Percentiles rank a stretch among this genome's conserved stretches.
Evolutionary conservation across 176 grass and related monocot genomes (phyloP).

Genomic region (Rhynchospora tenuis): DNA sequence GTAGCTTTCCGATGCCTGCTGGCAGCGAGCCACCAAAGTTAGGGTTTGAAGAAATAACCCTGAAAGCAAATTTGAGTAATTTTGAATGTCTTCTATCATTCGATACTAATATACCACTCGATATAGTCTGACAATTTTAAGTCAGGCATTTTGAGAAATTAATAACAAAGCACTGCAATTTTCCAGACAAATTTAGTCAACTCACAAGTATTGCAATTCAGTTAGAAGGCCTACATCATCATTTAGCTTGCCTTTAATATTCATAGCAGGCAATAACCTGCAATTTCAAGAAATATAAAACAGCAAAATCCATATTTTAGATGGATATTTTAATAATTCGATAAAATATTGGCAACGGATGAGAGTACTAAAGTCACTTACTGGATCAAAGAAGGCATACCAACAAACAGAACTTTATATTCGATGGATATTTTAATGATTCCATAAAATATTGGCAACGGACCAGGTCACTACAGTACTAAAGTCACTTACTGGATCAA

Average conservation of each 20-base stretch:
- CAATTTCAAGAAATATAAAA: neutral
- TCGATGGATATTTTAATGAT: too few species aligned
- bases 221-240: slow-evolving; percentile 47
- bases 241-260: slow-evolving; percentile 55
- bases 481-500: too few species aligned
- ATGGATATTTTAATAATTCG: neutral
- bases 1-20: slow-evolving; percentile 67
- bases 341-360: neutral
- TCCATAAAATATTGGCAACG: too few species aligned
- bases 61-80: slow-evolving; percentile 39
- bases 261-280: slow-evolving; percentile 63
- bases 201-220: slow-evolving; percentile 69
- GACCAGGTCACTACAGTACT: too few species aligned
- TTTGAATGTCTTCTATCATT: slow-evolving; percentile 9
- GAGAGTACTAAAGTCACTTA: neutral
- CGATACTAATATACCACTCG: neutral
- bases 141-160: neutral
- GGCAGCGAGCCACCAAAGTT: slow-evolving; percentile 48
- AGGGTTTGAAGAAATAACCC: slow-evolving; percentile 75
- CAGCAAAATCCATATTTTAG: neutral
- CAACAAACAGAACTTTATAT: too few species aligned
- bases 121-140: slow-evolving; percentile 1
- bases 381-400: neutral
- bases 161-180: neutral
- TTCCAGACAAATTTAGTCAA: slow-evolving; percentile 22